Evolutionary conservation across 768 basidiomycete species (phyloP).

Genomic region (Xerocomus potaroensis): DNA sequence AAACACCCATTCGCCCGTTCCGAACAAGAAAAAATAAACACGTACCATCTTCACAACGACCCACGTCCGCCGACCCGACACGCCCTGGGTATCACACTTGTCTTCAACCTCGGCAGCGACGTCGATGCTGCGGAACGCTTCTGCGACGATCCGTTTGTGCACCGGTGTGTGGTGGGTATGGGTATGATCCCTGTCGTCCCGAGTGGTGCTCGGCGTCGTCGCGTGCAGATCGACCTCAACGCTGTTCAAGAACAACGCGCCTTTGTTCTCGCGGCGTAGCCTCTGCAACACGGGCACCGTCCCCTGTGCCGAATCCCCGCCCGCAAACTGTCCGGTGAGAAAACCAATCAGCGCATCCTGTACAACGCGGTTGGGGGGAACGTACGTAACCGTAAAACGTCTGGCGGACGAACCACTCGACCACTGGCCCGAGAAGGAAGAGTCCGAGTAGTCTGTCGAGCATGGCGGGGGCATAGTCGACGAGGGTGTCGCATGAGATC

Average conservation of each 20-base stretch:
- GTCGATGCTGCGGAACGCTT: slow-evolving; percentile 74
- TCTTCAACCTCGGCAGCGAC: slow-evolving; percentile 82
- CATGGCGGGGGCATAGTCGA: slow-evolving; percentile 69
- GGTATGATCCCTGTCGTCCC: slow-evolving; percentile 8
- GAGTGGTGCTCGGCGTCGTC: too few relatives aligned
- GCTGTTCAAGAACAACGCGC: slow-evolving; percentile 75
- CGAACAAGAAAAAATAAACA: too few relatives aligned
- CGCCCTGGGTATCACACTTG: slow-evolving; percentile 20
- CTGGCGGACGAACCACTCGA: slow-evolving; percentile 62
- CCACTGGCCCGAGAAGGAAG: slow-evolving; percentile 54
- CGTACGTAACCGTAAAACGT: slow-evolving; percentile 86
- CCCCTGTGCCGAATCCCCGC: slow-evolving; percentile 74
- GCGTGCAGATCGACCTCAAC: slow-evolving; percentile 76
- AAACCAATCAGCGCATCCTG: too few relatives aligned
- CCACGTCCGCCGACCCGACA: slow-evolving; percentile 59
- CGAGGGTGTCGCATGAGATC: slow-evolving; percentile 70
- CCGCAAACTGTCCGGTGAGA: slow-evolving; percentile 62
- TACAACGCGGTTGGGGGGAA: too few relatives aligned
- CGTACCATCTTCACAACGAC: slow-evolving; percentile 82
- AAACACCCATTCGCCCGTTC: too few relatives aligned
- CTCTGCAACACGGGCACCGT: slow-evolving; percentile 59
- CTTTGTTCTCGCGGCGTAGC: slow-evolving; percentile 66
- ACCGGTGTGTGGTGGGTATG: slow-evolving; percentile 25
- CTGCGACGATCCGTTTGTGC: slow-evolving; percentile 64
- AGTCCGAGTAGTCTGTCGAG: slow-evolving; percentile 49